Base-by-base conservation (phyloP, 805 yeast species). In the Lipomyces chichibuensis region DNA sequence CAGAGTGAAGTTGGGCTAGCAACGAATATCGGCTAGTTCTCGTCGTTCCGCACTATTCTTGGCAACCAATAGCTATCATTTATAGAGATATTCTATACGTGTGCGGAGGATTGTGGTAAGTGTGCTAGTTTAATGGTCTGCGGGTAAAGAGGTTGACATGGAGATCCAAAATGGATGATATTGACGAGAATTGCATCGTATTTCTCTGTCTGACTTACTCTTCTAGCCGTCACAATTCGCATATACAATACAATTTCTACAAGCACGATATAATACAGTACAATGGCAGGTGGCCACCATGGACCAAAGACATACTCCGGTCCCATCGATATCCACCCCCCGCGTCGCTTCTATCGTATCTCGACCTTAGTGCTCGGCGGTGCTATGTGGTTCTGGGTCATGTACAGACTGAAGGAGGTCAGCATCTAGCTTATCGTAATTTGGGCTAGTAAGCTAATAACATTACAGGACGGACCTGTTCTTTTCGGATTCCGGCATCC, bases 331-430 rank as follows among this genome's bases (percentile, higher is more conserved):
- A 39, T 68, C 20, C 88, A 88, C 72, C 87, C 86, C 23, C 85
- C 87, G 53, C 80, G 84, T 1, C 63, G 65, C 23, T 79, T 84
- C 54, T 84, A 88, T 74, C 83, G 84, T 65, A 81, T 86, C 78
- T 83, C 88, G 25, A 84, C 91, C 57, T 88, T 88, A 73, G 77
- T 83, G 25, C 82, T 91, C 55, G 97, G 97, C 11, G 96, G 94
- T 52, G 84, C 92, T 63, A 88, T 90, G 91, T 90, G 95, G 90
- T 91, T 90, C 79, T 91, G 94, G 90, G 84, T 91, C 69, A 83
- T 91, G 75, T 91, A 89, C 83, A 84, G 97, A 77, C 82, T 90
- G 51, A 72, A 72, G 53, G 57, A 72, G 57, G 73, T 66, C 32
- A 33, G 66, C 37, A 7, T 17, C 49, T 7, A 13, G 49, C 20